Conservation (phyloP, 2,329 filamentous ascomycete genomes). For the Rhynchosporium secalis region DNA sequence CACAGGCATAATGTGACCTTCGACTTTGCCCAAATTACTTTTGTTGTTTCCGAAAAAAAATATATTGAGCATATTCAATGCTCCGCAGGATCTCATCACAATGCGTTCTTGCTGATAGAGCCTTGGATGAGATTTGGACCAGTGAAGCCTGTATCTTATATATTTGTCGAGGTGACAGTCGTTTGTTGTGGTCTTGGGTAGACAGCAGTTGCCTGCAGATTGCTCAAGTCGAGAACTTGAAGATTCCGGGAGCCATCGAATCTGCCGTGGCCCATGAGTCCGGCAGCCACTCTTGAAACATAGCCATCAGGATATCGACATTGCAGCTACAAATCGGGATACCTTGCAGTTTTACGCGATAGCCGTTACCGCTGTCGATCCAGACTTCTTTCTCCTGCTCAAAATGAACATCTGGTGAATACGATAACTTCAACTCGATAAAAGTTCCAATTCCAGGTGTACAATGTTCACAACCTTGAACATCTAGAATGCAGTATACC, state of each 20-base stretch:
- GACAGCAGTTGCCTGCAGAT: too few species aligned
- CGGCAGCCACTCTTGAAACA: constrained; percentile 24
- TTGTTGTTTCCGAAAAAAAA: too few species aligned
- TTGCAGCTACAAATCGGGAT: constrained; percentile 41
- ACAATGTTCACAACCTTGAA: constrained; percentile 37
- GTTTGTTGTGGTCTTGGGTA: too few species aligned
- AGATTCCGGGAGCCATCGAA: constrained; percentile 27
- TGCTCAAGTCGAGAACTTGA: constrained; percentile 13
- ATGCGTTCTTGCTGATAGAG: too few species aligned
- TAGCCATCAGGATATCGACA: constrained; percentile 22
- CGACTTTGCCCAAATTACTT: too few species aligned
- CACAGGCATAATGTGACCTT: too few species aligned
- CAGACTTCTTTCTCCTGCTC: constrained; percentile 28
- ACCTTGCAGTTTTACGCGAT: constrained; percentile 33
- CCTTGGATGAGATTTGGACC: neutral
- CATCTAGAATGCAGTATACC: constrained; percentile 41
- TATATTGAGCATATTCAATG: too few species aligned
- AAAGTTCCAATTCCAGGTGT: constrained; percentile 17
- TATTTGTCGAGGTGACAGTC: too few species aligned
- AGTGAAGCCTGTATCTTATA: neutral
- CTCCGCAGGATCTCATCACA: too few species aligned
- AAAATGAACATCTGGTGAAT: constrained; percentile 1
- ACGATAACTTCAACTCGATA: constrained; percentile 36
- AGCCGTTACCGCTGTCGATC: constrained; percentile 26
- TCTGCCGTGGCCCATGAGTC: constrained; percentile 25